These are phyloP conservation scores for Tuber borchii DNA, from an alignment of 495 filamentous ascomycete genomes.

Conservation along the genomic window DNA sequence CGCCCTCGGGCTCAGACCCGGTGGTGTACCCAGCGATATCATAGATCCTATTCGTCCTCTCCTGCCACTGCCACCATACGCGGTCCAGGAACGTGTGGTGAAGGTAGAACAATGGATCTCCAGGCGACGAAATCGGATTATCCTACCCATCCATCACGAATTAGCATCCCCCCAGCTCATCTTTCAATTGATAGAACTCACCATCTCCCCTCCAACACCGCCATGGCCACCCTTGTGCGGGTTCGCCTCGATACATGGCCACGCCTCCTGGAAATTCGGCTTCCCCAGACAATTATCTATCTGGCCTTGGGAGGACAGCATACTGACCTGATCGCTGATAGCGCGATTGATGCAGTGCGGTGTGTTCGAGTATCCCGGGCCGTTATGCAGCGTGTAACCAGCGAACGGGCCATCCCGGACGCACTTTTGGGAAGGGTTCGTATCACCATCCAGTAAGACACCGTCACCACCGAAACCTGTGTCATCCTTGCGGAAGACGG, in stretches of 20 bases:
- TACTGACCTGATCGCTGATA: constrained; percentile 41
- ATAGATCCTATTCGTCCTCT: constrained; percentile 12
- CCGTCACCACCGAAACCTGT: constrained; percentile 48
- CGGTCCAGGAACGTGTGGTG: constrained; percentile 51
- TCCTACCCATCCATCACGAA: constrained; percentile 6
- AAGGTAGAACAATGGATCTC: constrained; percentile 50
- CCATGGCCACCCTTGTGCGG: constrained; percentile 46
- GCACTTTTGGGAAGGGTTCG: constrained; percentile 30
- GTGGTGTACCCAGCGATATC: constrained; percentile 38
- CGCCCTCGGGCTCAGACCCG: constrained; percentile 7
- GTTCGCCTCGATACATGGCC: constrained; percentile 44
- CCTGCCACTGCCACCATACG: constrained; percentile 50
- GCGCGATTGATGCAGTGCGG: constrained; percentile 44
- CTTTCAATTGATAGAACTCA: background rate
- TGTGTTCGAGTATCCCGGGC: constrained; percentile 34
- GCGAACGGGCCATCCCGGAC: constrained; percentile 48
- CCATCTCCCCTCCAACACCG: constrained; percentile 43
- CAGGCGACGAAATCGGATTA: constrained; percentile 23
- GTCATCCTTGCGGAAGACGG: constrained; percentile 40
- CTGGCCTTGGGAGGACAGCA: constrained; percentile 12
- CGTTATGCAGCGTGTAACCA: constrained; percentile 37
- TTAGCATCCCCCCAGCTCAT: background rate
- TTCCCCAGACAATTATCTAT: constrained; percentile 42
- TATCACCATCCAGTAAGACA: constrained; percentile 5
- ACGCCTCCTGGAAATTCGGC: constrained; percentile 36